Conservation (phyloP, 2,329 filamentous ascomycete species). For the Penicillium glabrum region DNA sequence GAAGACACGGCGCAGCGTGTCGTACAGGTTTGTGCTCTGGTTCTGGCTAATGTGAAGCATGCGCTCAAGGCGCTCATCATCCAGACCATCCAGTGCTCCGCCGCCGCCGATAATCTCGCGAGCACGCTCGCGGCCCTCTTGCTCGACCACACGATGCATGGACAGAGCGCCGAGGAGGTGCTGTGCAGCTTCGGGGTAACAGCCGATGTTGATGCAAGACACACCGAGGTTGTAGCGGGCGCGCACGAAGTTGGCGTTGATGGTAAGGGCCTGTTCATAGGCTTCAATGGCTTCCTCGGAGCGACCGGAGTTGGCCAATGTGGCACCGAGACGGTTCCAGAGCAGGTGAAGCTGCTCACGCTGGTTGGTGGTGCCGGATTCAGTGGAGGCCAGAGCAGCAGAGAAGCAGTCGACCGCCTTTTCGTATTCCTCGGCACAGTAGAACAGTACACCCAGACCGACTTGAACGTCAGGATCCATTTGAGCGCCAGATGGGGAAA, state of each 20-base stretch:
- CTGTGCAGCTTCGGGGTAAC: constrained; percentile 86
- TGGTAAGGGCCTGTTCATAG: constrained; percentile 85
- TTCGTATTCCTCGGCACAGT: constrained; percentile 95
- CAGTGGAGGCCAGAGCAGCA: constrained; percentile 80
- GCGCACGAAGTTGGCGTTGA: constrained; percentile 94
- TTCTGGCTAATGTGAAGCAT: constrained; percentile 82
- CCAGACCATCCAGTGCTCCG: constrained; percentile 44
- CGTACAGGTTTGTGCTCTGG: constrained; percentile 93
- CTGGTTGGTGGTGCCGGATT: constrained; percentile 80
- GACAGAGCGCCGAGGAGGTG: constrained; percentile 88
- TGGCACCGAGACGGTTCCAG: constrained; percentile 96
- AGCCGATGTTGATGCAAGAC: constrained; percentile 95
- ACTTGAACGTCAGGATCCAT: constrained; percentile 99
- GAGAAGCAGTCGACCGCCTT: constrained; percentile 99
- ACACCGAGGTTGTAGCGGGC: constrained; percentile 96
- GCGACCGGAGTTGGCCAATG: constrained; percentile 89
- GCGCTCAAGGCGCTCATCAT: constrained; percentile 74
- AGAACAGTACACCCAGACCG: constrained; percentile 93
- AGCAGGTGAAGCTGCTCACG: constrained; percentile 86
- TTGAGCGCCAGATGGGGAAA: constrained; percentile 86
- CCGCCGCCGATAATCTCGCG: constrained; percentile 72
- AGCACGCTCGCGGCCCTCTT: constrained; percentile 78
- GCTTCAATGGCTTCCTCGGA: constrained; percentile 95
- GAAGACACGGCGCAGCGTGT: constrained; percentile 92
- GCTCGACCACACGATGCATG: constrained; percentile 94